A percentile compares a stretch with the other conserved stretches of the same genome.
Evolutionary conservation across 352 stramenopile species (phyloP).

Genomic region (Elongisporangium undulatum): DNA sequence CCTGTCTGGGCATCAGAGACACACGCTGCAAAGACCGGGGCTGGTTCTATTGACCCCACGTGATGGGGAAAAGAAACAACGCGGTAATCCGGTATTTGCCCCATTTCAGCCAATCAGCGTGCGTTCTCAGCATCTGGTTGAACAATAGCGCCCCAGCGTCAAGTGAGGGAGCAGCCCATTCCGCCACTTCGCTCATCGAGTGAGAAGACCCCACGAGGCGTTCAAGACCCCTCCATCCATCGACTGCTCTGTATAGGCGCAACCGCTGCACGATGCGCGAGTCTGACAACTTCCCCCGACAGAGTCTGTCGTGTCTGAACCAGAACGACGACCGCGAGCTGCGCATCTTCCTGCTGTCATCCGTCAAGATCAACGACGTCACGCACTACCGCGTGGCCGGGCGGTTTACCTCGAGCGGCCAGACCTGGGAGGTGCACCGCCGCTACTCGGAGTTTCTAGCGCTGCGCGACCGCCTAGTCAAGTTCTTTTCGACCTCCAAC

Average conservation of each 20-base stretch:
- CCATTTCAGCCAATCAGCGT: neutral
- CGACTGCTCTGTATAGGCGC: neutral
- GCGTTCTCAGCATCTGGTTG: neutral
- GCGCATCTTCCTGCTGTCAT: slow-evolving; percentile 66
- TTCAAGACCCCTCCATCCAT: neutral
- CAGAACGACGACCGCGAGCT: slow-evolving; percentile 33
- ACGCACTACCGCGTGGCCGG: slow-evolving; percentile 71
- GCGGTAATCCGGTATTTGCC: neutral
- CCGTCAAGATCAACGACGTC: slow-evolving; percentile 38
- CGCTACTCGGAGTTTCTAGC: slow-evolving; percentile 84
- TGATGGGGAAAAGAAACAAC: neutral
- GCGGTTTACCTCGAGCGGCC: slow-evolving; percentile 51
- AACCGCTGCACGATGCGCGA: neutral
- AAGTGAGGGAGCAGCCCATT: neutral
- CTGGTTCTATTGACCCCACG: neutral
- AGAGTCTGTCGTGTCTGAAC: neutral
- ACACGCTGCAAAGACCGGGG: neutral
- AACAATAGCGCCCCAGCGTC: neutral
- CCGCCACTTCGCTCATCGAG: neutral
- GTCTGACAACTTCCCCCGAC: neutral
- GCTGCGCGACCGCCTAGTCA: slow-evolving; percentile 70
- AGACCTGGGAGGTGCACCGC: slow-evolving; percentile 79
- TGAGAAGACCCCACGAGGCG: neutral
- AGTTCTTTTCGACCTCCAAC: slow-evolving; percentile 61
- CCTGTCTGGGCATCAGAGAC: no score